Evolutionary conservation across 2,329 filamentous ascomycete genomes (phyloP).

Genomic region (Talaromyces amestolkiae): DNA sequence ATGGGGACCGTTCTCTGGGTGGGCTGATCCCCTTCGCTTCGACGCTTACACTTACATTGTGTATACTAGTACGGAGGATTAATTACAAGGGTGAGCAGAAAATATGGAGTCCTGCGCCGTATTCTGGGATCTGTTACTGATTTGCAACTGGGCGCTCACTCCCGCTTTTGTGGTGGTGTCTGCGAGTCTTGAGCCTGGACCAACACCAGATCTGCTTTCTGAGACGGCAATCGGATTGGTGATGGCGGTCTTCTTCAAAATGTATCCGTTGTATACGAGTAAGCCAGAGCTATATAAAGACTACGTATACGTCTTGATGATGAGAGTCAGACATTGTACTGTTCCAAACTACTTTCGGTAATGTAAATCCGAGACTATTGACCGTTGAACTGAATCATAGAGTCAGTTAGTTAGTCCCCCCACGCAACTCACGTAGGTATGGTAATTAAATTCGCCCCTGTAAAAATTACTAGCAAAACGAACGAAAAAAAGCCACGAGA

Average conservation of each 20-base stretch:
- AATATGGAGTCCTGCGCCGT: slow-evolving; percentile 1
- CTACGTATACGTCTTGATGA: neutral
- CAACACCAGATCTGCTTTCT: neutral
- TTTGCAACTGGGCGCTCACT: neutral
- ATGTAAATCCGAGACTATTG: slow-evolving; percentile 14
- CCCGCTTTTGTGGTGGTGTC: neutral
- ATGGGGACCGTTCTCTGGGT: neutral
- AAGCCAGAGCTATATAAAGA: slow-evolving; percentile 1
- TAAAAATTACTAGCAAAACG: neutral
- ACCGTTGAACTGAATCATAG: slow-evolving; percentile 12
- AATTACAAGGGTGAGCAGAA: neutral
- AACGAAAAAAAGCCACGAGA: slow-evolving; percentile 6
- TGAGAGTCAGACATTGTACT: neutral
- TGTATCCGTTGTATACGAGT: neutral
- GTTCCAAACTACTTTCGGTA: slow-evolving; percentile 13
- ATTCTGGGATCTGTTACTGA: neutral
- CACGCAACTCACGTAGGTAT: neutral
- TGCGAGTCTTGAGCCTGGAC: neutral
- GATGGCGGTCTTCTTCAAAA: neutral
- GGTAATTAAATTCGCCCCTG: neutral
- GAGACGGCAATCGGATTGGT: neutral
- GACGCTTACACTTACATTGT: neutral
- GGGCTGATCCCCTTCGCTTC: neutral
- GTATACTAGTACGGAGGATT: neutral
- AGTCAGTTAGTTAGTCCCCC: neutral